Evolutionary conservation across 2,329 filamentous ascomycete genomes (phyloP), one percentile per base, ranked within the genome.

Genomic region (Didymella exigua): DNA sequence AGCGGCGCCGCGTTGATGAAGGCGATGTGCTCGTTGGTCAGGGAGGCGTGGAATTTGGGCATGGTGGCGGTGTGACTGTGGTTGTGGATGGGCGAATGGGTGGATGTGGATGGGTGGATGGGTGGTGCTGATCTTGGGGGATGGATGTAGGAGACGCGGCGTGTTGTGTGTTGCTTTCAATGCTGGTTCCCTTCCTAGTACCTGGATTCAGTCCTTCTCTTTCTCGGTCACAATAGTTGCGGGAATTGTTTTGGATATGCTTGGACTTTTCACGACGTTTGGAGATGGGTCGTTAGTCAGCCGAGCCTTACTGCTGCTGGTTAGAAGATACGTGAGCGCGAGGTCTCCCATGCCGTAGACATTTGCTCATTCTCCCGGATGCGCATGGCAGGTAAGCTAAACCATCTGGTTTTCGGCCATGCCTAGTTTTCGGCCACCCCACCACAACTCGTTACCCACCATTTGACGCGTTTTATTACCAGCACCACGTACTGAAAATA

Each of bases 1-100:
- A 93, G 77, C 50, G 86, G 84, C 65, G 93, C 89, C 10, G 78
- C 73, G 42, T 86, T 79, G 45, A 86, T 83, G 87, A 89, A 92
- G 34, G 79, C 74, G 52, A 80, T 78, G 29, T 90, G 81, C 26
- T 86, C 78, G 6, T 78, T 70, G 3, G 80, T 71, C 57, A 90
- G 79, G 31, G 79, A 80, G 16, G 80, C 69, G 69, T 79, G 87
- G 72, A 84, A 87, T 71, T 83, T 83, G 16, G 78, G 78, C 86
- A 89, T 89, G 51, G 50, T 65, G 55, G 19, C 10, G 9, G 7
- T 41, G 21, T 2, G 5, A 9, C n/a, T 27, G 23, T 27, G 26
- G 43, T 19, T 40, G 21, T 7, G 18, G 31, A 11, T 7, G 21
- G 42, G 33, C 3, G n/a, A 37, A 36, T 37, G 4, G 24, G 23